phyloP scores from a whole-genome alignment of 495 filamentous ascomycete species.

The Talaromyces borbonicus region DNA sequence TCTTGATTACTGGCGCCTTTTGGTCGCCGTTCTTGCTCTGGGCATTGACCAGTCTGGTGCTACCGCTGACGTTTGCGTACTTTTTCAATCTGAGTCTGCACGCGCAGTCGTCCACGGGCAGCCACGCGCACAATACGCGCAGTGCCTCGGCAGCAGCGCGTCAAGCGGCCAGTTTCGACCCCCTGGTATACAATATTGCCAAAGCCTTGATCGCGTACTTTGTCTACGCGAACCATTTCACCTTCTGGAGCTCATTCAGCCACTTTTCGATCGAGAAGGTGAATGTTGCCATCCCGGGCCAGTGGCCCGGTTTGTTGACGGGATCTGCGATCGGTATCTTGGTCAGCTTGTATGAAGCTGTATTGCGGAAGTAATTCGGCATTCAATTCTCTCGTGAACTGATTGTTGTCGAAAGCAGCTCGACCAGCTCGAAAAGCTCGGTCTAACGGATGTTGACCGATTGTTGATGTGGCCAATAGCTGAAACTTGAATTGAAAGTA shows the following conservation, averaged over 20 bases:
- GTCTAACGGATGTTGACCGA: no score
- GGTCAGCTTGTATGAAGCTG: constrained; percentile 71
- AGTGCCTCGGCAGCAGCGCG: constrained; percentile 7
- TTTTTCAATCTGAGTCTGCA: constrained; percentile 73
- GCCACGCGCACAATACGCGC: constrained; percentile 10
- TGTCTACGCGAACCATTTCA: constrained; percentile 62
- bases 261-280: constrained; percentile 49
- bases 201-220: constrained; percentile 73
- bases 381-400: neutral
- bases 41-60: constrained; percentile 55
- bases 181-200: constrained; percentile 76
- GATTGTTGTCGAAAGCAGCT: no score
- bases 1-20: constrained; percentile 65
- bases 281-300: constrained; percentile 57
- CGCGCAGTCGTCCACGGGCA: constrained; percentile 19
- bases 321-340: constrained; percentile 62
- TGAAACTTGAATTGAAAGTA: neutral
- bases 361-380: constrained; percentile 54
- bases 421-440: no score
- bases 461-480: no score
- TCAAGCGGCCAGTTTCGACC: constrained; percentile 59
- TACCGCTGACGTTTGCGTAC: constrained; percentile 66
- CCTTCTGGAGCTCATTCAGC: constrained; percentile 53
- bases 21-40: constrained; percentile 78
- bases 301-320: constrained; percentile 58